Conservation (phyloP, 2,329 filamentous ascomycete genomes). For the Myriangium duriaei region DNA sequence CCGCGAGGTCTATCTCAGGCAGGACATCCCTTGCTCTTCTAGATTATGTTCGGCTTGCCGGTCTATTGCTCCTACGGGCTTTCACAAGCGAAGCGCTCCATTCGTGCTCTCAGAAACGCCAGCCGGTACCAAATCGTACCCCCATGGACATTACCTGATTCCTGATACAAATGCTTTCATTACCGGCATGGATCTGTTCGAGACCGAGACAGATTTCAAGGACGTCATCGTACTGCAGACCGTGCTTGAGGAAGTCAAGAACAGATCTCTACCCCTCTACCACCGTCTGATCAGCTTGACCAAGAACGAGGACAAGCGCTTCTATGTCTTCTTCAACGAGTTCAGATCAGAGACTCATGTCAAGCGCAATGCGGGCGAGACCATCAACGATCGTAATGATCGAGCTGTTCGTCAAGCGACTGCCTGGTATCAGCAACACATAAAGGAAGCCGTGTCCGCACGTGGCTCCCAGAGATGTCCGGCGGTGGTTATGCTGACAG, state of each 20-base stretch:
- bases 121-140: conserved; percentile 68
- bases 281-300: conserved; percentile 83
- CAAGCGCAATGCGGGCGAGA: conserved; percentile 59
- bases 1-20: conserved; percentile 84
- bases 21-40: conserved; percentile 95
- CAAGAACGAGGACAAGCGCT: conserved; percentile 91
- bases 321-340: conserved; percentile 99
- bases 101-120: conserved; percentile 85
- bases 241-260: conserved; percentile 89
- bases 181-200: conserved; percentile 93
- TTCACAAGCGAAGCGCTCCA: conserved; percentile 65
- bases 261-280: conserved; percentile 85
- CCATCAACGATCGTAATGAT: conserved; percentile 94
- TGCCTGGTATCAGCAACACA: conserved; percentile 79
- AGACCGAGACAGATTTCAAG: conserved; percentile 81
- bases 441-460: conserved; percentile 49
- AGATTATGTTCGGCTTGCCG: conserved; percentile 70
- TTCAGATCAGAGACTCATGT: conserved; percentile 89
- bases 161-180: conserved; percentile 94
- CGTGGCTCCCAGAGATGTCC: conserved; percentile 47
- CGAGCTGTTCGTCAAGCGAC: conserved; percentile 76
- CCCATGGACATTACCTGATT: conserved; percentile 82
- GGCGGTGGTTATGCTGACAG: conserved; percentile 81
- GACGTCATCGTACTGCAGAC: conserved; percentile 96
- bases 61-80: conserved; percentile 60